These are phyloP conservation scores for Stephania cephalantha DNA, from an alignment of 164 flowering plant genomes.

Conservation along the genomic window DNA sequence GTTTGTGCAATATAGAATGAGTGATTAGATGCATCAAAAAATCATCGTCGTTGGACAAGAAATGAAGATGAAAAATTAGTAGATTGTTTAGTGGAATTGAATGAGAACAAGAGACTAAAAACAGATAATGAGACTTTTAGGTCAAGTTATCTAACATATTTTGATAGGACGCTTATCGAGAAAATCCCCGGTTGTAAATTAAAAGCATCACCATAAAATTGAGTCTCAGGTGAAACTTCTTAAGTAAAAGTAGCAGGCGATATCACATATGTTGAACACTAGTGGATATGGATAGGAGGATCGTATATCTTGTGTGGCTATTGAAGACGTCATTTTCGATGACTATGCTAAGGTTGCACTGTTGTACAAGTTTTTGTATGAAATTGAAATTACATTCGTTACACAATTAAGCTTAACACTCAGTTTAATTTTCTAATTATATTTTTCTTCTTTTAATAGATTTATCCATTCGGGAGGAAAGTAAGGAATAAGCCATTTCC, in stretches of 20 bases:
- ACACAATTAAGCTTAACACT: background rate
- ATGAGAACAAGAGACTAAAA: background rate
- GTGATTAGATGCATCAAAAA: background rate
- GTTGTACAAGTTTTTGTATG: background rate
- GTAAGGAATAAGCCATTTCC: background rate
- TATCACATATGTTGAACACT: background rate
- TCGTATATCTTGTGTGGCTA: background rate
- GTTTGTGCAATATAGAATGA: background rate
- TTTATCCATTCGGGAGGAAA: background rate
- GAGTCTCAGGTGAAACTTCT: background rate
- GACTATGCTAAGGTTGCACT: background rate
- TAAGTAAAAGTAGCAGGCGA: background rate
- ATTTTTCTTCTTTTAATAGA: background rate
- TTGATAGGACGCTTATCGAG: background rate
- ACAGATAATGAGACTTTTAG: background rate
- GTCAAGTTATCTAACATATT: background rate
- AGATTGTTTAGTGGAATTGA: background rate
- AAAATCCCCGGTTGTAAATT: background rate
- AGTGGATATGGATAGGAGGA: background rate
- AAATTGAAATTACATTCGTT: too few species aligned
- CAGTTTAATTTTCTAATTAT: background rate
- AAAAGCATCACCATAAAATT: background rate
- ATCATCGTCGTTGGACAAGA: background rate
- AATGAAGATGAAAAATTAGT: background rate
- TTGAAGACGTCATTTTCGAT: background rate